Percentiles rank a stretch among this genome's conserved stretches.
These are phyloP conservation scores for Ustilago curta DNA, from an alignment of 1,284 basidiomycete species.

Conservation along the genomic window DNA sequence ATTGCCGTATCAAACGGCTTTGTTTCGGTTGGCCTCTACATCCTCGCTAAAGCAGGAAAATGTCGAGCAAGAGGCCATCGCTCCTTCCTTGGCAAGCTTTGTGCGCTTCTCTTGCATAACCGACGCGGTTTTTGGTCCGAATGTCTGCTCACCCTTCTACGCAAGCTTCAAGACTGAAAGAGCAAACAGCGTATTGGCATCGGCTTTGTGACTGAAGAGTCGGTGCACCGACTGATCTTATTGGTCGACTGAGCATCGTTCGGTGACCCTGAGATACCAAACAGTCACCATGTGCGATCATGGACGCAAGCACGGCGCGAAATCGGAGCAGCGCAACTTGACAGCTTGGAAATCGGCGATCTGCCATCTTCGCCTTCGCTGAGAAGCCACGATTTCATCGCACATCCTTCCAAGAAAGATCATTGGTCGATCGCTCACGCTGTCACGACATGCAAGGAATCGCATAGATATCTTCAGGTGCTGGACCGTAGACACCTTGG, in stretches of 20 bases:
- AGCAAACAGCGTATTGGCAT: background rate
- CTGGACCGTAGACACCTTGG: no score
- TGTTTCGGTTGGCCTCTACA: background rate
- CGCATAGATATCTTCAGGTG: no score
- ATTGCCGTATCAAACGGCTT: background rate
- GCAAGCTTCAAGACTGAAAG: background rate
- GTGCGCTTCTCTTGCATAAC: slow-evolving; percentile 3
- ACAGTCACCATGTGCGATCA: background rate
- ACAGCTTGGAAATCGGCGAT: slow-evolving; percentile 3
- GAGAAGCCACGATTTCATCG: background rate
- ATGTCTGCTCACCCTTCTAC: background rate
- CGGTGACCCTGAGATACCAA: background rate
- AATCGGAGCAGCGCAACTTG: slow-evolving; percentile 5
- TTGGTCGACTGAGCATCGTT: background rate
- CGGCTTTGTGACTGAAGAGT: background rate
- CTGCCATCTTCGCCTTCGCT: background rate
- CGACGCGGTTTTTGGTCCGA: background rate
- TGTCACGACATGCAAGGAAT: no score
- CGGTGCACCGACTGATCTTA: background rate
- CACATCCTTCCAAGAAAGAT: no score
- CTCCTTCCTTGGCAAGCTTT: slow-evolving; percentile 6
- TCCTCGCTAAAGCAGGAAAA: slow-evolving; percentile 2
- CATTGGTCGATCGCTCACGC: no score
- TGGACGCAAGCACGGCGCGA: background rate
- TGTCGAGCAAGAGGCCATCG: background rate